These are phyloP conservation scores for Lepidopterella palustris DNA, from an alignment of 495 filamentous ascomycete genomes.

Conservation along the genomic window DNA sequence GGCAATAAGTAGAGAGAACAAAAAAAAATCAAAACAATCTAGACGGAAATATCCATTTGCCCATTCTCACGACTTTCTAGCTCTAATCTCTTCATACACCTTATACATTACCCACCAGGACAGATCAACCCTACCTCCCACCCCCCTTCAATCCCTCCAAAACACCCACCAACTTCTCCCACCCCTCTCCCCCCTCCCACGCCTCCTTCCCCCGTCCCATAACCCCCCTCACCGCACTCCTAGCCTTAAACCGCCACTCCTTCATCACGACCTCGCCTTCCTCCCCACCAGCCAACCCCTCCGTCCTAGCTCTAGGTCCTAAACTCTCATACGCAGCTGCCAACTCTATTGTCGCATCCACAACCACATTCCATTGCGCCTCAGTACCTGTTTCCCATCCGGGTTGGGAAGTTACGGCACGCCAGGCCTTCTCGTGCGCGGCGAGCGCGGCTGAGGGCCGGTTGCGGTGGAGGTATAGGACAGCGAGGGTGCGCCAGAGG, in stretches of 20 bases:
- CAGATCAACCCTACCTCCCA: background rate
- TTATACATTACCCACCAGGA: background rate
- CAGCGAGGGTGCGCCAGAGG: slow-evolving; percentile 67
- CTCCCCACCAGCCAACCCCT: slow-evolving; percentile 39
- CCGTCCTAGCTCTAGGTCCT: slow-evolving; percentile 46
- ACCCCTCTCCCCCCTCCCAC: slow-evolving; percentile 74
- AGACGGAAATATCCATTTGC: no score
- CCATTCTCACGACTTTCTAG: no score
- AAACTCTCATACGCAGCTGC: slow-evolving; percentile 61
- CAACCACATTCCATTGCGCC: slow-evolving; percentile 52
- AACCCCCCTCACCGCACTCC: slow-evolving; percentile 72
- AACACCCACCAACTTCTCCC: slow-evolving; percentile 54
- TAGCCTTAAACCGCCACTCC: slow-evolving; percentile 81
- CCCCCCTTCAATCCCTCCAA: slow-evolving; percentile 53
- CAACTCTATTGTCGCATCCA: slow-evolving; percentile 57
- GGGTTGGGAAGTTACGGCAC: slow-evolving; percentile 49
- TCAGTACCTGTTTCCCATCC: slow-evolving; percentile 38
- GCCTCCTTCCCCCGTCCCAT: slow-evolving; percentile 72
- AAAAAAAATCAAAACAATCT: no score
- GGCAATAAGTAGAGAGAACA: no score
- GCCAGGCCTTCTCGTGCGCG: slow-evolving; percentile 84
- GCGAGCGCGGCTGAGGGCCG: slow-evolving; percentile 66
- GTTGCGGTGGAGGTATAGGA: slow-evolving; percentile 61
- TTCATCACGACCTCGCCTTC: slow-evolving; percentile 46
- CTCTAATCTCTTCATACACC: background rate